These are phyloP conservation scores for Primulina tabacum DNA, from an alignment of 257 asterid genomes.

Conservation along the genomic window DNA sequence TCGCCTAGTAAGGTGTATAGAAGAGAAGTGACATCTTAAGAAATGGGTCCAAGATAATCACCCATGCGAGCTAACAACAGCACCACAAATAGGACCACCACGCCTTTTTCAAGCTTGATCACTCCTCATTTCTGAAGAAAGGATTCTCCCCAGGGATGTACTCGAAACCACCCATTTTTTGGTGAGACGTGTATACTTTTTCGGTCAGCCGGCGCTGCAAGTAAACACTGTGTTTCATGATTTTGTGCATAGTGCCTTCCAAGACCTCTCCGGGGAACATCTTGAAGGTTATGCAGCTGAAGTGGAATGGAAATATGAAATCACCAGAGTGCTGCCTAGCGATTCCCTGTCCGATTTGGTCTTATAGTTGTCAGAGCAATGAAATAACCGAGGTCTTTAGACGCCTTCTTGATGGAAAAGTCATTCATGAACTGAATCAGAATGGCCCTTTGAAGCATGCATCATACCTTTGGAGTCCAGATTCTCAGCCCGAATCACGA, in stretches of 20 bases:
- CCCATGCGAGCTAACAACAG: constrained; percentile 74
- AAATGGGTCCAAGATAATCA: constrained; percentile 31
- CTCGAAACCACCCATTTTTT: constrained; percentile 51
- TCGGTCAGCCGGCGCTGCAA: constrained; percentile 64
- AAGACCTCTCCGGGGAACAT: constrained; percentile 44
- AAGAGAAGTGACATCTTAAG: constrained; percentile 9
- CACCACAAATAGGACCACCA: constrained; percentile 41
- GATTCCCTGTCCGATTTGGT: too few species aligned
- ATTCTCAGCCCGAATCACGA: constrained; percentile 53
- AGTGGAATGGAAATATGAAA: constrained; percentile 66
- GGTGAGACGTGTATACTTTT: constrained; percentile 57
- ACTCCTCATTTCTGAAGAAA: constrained; percentile 42
- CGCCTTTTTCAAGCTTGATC: constrained; percentile 47
- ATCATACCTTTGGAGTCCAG: constrained; percentile 54
- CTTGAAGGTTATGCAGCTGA: constrained; percentile 79
- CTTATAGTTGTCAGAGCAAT: constrained; percentile 42
- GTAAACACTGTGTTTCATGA: constrained; percentile 66
- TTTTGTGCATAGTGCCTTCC: constrained; percentile 63
- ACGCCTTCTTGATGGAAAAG: constrained; percentile 60
- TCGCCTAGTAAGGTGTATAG: too few species aligned
- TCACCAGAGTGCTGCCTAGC: constrained; percentile 39
- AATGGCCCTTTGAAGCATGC: constrained; percentile 63
- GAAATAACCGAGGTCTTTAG: constrained; percentile 59
- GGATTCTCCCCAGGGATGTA: constrained; percentile 18
- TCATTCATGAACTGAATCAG: constrained; percentile 51